Percentiles rank a stretch among this genome's conserved stretches.
Conservation (phyloP, 192 early-diverging fungal species). For the Phycomyces blakesleeanus region DNA sequence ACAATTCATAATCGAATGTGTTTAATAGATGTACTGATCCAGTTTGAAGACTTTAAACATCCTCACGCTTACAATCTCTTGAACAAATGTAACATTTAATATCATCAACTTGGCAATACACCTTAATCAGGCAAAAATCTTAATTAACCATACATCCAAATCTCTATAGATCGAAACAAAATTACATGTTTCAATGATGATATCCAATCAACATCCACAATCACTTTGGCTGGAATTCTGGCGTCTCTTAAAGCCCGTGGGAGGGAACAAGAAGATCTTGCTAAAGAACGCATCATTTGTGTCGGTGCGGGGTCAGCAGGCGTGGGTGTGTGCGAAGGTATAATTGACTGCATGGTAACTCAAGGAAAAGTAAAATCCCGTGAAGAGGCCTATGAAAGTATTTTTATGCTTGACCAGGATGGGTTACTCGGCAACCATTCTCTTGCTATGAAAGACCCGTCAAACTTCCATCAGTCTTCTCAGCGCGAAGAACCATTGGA, state of each 20-base stretch:
- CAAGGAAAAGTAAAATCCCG: constrained; percentile 18
- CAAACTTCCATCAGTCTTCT: neutral
- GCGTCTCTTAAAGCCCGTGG: constrained; percentile 38
- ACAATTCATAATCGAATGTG: neutral
- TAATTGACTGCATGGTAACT: constrained; percentile 24
- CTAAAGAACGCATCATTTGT: constrained; percentile 54
- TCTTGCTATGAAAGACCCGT: constrained; percentile 14
- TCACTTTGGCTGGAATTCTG: constrained; percentile 55
- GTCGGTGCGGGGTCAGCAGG: constrained; percentile 63
- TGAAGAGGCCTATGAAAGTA: constrained; percentile 41
- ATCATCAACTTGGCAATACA: neutral
- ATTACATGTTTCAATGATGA: constrained; percentile 91
- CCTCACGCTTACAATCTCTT: constrained; percentile 24
- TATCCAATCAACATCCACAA: constrained; percentile 84
- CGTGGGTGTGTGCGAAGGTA: constrained; percentile 49
- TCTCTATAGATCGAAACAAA: constrained; percentile 62
- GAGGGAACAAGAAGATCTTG: constrained; percentile 38
- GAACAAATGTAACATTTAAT: constrained; percentile 16
- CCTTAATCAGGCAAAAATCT: too few species aligned
- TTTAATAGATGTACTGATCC: constrained; percentile 14
- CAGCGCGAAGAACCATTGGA: constrained; percentile 25
- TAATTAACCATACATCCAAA: constrained; percentile 60
- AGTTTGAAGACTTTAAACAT: constrained; percentile 27
- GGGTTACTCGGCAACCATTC: constrained; percentile 36
- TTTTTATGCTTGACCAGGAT: constrained; percentile 47